A percentile compares a stretch with the other conserved stretches of the same genome.
Evolutionary conservation across 768 basidiomycete species (phyloP).

Genomic region (Pleurotus cornucopiae): DNA sequence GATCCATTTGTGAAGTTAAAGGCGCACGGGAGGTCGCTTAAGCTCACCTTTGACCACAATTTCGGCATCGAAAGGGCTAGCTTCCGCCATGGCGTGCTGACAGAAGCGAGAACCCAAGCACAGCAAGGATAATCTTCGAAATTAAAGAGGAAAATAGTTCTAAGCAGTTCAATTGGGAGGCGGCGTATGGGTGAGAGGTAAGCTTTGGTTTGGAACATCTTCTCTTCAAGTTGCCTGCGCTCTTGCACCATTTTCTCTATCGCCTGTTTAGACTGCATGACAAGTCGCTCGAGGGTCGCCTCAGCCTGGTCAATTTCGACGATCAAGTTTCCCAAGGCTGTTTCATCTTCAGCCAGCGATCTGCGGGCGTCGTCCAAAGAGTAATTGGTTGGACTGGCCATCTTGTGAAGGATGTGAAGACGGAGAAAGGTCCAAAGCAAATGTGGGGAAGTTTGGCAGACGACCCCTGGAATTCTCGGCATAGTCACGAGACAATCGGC

Average conservation of each 20-base stretch:
- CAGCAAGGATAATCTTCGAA: conserved; percentile 71
- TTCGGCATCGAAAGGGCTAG: conserved; percentile 61
- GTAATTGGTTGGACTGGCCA: conserved; percentile 39
- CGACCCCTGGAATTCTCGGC: too few relatives aligned
- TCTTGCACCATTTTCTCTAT: conserved; percentile 55
- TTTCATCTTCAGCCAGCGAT: conserved; percentile 32
- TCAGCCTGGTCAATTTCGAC: conserved; percentile 51
- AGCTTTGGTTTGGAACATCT: conserved; percentile 46
- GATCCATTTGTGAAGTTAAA: too few relatives aligned
- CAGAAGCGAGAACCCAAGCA: conserved; percentile 72
- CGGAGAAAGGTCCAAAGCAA: too few relatives aligned
- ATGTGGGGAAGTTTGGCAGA: too few relatives aligned
- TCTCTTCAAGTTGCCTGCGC: conserved; percentile 42
- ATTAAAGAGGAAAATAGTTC: conserved; percentile 65
- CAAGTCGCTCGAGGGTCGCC: conserved; percentile 50
- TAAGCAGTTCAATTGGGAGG: conserved; percentile 68
- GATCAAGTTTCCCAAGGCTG: conserved; percentile 31
- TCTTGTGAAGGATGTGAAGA: too few relatives aligned
- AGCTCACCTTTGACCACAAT: conserved; percentile 74
- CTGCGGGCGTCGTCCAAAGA: conserved; percentile 50
- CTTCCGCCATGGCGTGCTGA: conserved; percentile 63
- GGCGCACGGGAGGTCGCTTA: too few relatives aligned
- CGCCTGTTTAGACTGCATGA: conserved; percentile 46
- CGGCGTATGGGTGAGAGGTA: conserved; percentile 72
- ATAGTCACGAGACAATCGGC: too few relatives aligned